Conservation (phyloP, 2,329 filamentous ascomycete genomes). For the Ophiostoma populinum region DNA sequence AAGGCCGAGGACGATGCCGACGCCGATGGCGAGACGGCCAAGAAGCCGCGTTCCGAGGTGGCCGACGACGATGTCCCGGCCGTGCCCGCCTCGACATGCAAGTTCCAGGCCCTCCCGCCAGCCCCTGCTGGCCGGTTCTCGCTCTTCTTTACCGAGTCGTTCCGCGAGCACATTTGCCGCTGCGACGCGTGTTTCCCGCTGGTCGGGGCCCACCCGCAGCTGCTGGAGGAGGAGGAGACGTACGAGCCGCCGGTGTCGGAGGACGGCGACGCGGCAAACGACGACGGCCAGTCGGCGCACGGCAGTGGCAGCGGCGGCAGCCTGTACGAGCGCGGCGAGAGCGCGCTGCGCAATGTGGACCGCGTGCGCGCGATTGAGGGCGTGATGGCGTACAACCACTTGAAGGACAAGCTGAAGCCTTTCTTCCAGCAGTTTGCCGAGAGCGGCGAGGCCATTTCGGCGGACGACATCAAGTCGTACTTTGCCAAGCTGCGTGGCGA, state of each 20-base stretch:
- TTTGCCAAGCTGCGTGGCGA: constrained; percentile 91
- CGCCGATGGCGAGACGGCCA: constrained; percentile 19
- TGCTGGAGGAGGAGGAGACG: constrained; percentile 83
- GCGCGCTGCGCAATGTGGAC: constrained; percentile 78
- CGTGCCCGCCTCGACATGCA: constrained; percentile 27
- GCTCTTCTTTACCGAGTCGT: constrained; percentile 63
- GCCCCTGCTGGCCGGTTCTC: constrained; percentile 47
- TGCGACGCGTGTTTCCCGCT: constrained; percentile 65
- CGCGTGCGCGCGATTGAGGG: constrained; percentile 87
- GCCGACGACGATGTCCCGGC: constrained; percentile 3
- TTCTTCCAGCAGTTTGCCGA: constrained; percentile 92
- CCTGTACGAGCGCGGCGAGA: constrained; percentile 80
- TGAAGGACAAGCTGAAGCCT: constrained; percentile 88
- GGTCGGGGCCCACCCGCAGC: constrained; percentile 54
- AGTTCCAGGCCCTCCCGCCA: constrained; percentile 39
- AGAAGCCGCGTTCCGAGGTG: constrained; percentile 24
- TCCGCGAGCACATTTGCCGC: constrained; percentile 68
- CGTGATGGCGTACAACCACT: constrained; percentile 93
- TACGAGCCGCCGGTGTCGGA: constrained; percentile 84
- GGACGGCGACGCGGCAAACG: constrained; percentile 34
- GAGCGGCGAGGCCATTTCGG: constrained; percentile 70
- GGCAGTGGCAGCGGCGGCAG: constrained; percentile 73
- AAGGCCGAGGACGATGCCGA: constrained; percentile 39
- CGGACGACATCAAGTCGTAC: constrained; percentile 91
- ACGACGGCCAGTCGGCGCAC: constrained; percentile 34